A percentile compares a stretch with the other conserved stretches of the same genome.
Evolutionary conservation across 352 stramenopile genomes (phyloP).

Genomic region (Globisporangium recalcitrans): DNA sequence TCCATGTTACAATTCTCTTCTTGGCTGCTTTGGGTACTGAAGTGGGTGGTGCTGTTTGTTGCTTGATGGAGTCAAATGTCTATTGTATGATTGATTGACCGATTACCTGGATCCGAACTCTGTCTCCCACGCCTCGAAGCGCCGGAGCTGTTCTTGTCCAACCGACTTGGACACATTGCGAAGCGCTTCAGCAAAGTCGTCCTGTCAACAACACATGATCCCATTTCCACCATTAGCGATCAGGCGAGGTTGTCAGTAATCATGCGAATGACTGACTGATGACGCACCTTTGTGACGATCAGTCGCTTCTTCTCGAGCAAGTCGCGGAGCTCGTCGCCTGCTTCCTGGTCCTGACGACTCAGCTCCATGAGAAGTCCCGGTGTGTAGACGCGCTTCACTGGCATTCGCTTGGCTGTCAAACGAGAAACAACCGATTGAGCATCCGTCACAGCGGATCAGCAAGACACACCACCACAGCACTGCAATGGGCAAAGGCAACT

Average conservation of each 20-base stretch:
- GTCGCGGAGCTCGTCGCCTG: constrained; percentile 27
- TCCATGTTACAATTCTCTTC: background rate
- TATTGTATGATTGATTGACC: constrained; percentile 1
- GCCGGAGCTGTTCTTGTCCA: constrained; percentile 37
- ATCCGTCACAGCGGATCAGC: background rate
- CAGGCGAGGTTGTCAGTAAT: background rate
- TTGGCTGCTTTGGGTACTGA: background rate
- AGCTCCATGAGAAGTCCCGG: constrained; percentile 31
- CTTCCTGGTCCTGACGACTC: constrained; percentile 39
- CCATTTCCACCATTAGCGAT: background rate
- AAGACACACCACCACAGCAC: background rate
- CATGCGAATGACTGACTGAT: background rate
- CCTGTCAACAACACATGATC: constrained; percentile 5
- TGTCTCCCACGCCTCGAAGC: constrained; percentile 39
- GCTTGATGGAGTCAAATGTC: background rate
- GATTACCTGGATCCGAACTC: constrained; percentile 42
- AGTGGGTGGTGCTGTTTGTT: background rate
- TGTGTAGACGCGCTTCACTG: constrained; percentile 19
- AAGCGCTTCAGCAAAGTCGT: constrained; percentile 30
- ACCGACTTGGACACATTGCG: constrained; percentile 51
- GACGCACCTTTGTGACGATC: constrained; percentile 52
- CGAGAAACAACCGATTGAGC: background rate
- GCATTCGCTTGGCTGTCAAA: constrained; percentile 18
- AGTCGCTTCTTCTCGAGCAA: constrained; percentile 49
- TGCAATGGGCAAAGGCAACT: background rate